Conservation (phyloP, 2,329 filamentous ascomycete species). For the Diplocarpon mali region DNA sequence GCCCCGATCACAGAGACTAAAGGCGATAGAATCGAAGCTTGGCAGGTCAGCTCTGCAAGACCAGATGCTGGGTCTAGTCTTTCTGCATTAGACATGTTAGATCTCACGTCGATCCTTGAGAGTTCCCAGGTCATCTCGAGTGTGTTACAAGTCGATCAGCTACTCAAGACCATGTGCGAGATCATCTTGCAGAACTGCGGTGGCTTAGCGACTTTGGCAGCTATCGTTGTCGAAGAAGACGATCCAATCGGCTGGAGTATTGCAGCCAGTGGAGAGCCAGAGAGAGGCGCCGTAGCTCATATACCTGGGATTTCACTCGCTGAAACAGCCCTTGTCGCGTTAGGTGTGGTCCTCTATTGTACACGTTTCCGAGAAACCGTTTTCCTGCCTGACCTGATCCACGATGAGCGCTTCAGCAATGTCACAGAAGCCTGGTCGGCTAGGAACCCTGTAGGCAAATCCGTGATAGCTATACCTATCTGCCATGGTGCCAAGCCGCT, state of each 20-base stretch:
- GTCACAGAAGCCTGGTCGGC: constrained; percentile 59
- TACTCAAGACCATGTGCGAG: constrained; percentile 71
- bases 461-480: constrained; percentile 72
- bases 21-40: constrained; percentile 50
- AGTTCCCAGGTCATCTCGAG: constrained; percentile 73
- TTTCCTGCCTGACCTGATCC: constrained; percentile 61
- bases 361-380: constrained; percentile 66
- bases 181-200: constrained; percentile 72
- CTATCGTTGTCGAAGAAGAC: constrained; percentile 62
- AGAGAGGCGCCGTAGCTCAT: constrained; percentile 55
- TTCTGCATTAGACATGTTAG: constrained; percentile 72
- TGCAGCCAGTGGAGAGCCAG: constrained; percentile 62
- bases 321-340: constrained; percentile 57
- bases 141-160: constrained; percentile 61
- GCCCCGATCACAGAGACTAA: constrained; percentile 33
- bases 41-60: constrained; percentile 46
- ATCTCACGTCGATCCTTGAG: constrained; percentile 66
- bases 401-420: constrained; percentile 69
- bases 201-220: constrained; percentile 56
- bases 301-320: constrained; percentile 53
- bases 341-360: constrained; percentile 67
- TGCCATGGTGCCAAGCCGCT: constrained; percentile 59
- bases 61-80: constrained; percentile 50
- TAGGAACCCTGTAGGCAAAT: constrained; percentile 57
- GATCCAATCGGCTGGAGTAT: constrained; percentile 51